Evolutionary conservation across 1,139 yeast species (phyloP), one percentile per base, ranked within the genome.

Genomic region (Sugiyamaella japonica): DNA sequence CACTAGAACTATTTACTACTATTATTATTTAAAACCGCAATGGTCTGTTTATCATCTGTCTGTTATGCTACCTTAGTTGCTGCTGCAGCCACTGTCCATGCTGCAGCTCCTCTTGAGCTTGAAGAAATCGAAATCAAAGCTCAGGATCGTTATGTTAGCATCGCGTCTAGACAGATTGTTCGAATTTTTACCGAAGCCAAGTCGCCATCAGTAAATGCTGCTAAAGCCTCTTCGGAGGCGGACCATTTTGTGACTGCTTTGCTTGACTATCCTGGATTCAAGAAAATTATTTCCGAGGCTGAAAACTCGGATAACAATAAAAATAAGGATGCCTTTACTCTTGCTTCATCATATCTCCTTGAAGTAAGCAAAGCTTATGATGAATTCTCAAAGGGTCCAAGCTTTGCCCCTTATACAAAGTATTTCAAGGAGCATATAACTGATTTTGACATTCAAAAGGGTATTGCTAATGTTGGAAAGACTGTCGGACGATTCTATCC

Each of bases 191-290:
- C 57, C 12, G 50, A 50, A 47, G 54, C 50, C 43, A 56, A 50
- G 41, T 34, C 53, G 16, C 47, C 60, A 20, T 47, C 50, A 13
- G 64, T 65, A 8, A 49, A 54, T 17, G 61, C 56, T 23, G 57
- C 50, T 13, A 54, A 56, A 29, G 68, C 68, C 6, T 62, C 67
- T 5, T 61, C 65, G 9, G 66, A 61, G 46, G 66, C 66, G 9
- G 51, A 49, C 15, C 56, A 61, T 32, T 58, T 63, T 38, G 54
- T 62, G 20, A 56, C 58, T 42, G 61, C 49, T 13, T 49, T 63
- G 13, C 49, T 57, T 48, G 56, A 59, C 48, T 57, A 58, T 42
- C 61, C 66, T 4, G 62, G 58, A 7, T 57, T 65, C 39, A 52
- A 54, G 40, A 51, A 56, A 36, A 52, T 63, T 39, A 50, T 62